phyloP scores from a whole-genome alignment of 805 yeast genomes.

The Clavispora phyllophila region DNA sequence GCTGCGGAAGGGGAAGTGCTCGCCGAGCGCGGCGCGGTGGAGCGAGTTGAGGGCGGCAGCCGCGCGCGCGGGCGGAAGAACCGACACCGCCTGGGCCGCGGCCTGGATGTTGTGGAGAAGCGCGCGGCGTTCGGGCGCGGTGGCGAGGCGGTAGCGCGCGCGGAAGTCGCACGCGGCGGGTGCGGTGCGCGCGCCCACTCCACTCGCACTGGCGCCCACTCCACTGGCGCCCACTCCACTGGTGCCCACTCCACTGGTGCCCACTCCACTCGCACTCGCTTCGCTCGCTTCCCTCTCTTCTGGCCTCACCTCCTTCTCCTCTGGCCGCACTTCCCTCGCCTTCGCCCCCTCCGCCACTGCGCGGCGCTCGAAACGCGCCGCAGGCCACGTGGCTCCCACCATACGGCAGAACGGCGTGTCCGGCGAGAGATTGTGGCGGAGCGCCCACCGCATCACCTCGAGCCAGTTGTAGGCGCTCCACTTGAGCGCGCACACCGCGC shows the following conservation, averaged over 20 bases:
- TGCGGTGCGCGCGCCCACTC: neutral
- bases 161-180: constrained; percentile 9
- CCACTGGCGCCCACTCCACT: too few species aligned
- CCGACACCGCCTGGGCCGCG: constrained; percentile 26
- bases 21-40: constrained; percentile 3
- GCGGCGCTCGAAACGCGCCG: constrained; percentile 3
- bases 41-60: constrained; percentile 16
- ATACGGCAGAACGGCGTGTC: constrained; percentile 7
- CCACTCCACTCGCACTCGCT: too few species aligned
- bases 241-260: too few species aligned
- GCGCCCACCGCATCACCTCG: constrained; percentile 12
- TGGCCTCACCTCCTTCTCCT: too few species aligned
- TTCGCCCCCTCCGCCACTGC: neutral
- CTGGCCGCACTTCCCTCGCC: too few species aligned
- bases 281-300: too few species aligned
- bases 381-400: constrained; percentile 10
- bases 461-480: constrained; percentile 10
- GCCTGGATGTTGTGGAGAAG: constrained; percentile 25
- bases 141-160: constrained; percentile 10
- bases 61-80: constrained; percentile 14
- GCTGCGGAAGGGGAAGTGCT: constrained; percentile 7
- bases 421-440: constrained; percentile 7
- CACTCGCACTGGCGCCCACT: too few species aligned
- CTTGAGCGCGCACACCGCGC: neutral
- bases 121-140: constrained; percentile 16